Evolutionary conservation across 2,329 filamentous ascomycete species (phyloP), one percentile per base, ranked within the genome.

Genomic region (Cladorrhinum sp.): DNA sequence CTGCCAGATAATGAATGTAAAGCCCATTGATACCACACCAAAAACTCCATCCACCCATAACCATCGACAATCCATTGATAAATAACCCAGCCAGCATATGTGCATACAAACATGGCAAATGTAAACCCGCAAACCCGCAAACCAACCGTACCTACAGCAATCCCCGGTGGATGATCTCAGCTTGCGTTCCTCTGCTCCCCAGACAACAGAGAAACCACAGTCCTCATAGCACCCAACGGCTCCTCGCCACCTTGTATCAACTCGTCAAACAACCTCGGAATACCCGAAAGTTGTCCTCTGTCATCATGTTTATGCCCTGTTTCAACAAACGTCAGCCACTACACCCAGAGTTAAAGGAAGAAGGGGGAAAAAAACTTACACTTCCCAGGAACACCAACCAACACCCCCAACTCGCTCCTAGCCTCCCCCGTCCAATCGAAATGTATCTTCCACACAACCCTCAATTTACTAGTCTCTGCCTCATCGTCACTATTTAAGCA

Each of bases 401-500:
- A 70, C 10, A 87, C 76, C 3, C 74, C 75, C 16, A 90, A 73
- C 50, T 77, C 76, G 65, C 82, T 89, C 67, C 82, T 81, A 3
- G 85, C 87, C 69, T 91, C 88, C 5, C 88, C 88, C 0, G 87
- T 87, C 88, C 87, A 91, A 71, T 91, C 88, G 67, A 91, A 89
- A 1, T 74, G 73, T 49, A 89, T 85, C 51, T 73, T 76, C 88
- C 88, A 91, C 59, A 80, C 77, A 1, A 91, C 74, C 24, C 84
- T 73, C 58, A 75, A 66, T 64, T 55, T 68, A 56, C 66, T 66
- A 2, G 65, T 41, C 22, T 58, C n/a, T 57, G 13, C 71, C 27
- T 18, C 70, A 66, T 70, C 67, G 8, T 66, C 60, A n/a, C 55
- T 63, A 1, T 41, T 57, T 16, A 79, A 68, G 5, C 82, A 64